Percentiles rank a stretch among this genome's conserved stretches.
phyloP scores from a whole-genome alignment of 2,329 filamentous ascomycete species.

The Sclerotinia borealis region DNA sequence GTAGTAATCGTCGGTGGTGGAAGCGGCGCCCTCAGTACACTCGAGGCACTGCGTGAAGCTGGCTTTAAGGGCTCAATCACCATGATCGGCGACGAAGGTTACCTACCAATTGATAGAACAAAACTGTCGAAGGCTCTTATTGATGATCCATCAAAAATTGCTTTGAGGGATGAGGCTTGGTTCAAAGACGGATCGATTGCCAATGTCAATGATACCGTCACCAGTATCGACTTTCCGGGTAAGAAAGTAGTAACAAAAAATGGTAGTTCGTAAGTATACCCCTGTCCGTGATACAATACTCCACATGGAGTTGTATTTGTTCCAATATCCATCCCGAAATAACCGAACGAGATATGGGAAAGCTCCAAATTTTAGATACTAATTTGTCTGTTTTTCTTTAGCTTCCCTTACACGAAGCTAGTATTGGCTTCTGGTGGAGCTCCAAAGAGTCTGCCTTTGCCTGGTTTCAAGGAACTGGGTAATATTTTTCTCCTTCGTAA shows the following conservation, averaged over 20 bases:
- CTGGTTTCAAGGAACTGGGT: slow-evolving; percentile 76
- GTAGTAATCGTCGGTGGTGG: slow-evolving; percentile 87
- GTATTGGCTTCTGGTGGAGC: slow-evolving; percentile 84
- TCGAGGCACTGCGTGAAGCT: slow-evolving; percentile 76
- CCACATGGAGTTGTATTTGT: background rate
- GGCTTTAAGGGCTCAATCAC: slow-evolving; percentile 78
- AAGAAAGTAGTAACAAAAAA: slow-evolving; percentile 71
- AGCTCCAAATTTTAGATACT: background rate
- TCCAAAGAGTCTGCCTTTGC: slow-evolving; percentile 67
- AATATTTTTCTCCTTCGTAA: slow-evolving; percentile 84
- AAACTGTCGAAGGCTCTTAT: slow-evolving; percentile 94
- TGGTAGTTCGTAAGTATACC: slow-evolving; percentile 47
- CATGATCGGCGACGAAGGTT: slow-evolving; percentile 76
- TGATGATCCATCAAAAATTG: slow-evolving; percentile 71
- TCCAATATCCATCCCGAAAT: background rate
- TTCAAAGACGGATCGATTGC: slow-evolving; percentile 59
- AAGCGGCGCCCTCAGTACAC: slow-evolving; percentile 71
- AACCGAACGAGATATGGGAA: background rate
- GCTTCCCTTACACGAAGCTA: slow-evolving; percentile 73
- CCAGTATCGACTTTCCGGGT: slow-evolving; percentile 65
- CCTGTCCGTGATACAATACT: no score
- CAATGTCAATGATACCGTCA: slow-evolving; percentile 60
- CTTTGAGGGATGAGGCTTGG: slow-evolving; percentile 70
- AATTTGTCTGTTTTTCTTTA: background rate
- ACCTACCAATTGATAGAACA: slow-evolving; percentile 84